These are phyloP conservation scores for Orobanche coerulescens DNA, from an alignment of 257 asterid species.

Conservation along the genomic window DNA sequence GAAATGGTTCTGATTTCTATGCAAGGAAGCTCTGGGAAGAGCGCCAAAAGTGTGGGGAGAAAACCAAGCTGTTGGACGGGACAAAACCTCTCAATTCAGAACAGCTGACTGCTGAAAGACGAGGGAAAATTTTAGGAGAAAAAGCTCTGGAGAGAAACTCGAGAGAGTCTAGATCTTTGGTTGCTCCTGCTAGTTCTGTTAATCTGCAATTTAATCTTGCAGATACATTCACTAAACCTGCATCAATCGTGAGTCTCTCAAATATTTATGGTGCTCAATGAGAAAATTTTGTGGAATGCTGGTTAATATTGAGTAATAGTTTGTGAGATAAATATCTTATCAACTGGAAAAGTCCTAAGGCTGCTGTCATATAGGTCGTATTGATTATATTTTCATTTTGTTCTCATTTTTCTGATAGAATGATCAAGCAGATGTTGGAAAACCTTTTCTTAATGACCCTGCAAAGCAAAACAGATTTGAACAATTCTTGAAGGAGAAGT, in stretches of 20 bases:
- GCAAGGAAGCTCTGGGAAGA: slow-evolving; percentile 90
- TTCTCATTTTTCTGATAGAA: slow-evolving; percentile 33
- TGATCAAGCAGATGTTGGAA: slow-evolving; percentile 44
- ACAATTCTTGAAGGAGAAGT: slow-evolving; percentile 92
- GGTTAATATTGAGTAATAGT: neutral
- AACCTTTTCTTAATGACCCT: slow-evolving; percentile 70
- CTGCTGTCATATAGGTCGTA: neutral
- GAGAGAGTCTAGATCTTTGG: slow-evolving; percentile 41
- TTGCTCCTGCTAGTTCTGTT: slow-evolving; percentile 46
- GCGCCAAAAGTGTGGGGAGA: slow-evolving; percentile 59
- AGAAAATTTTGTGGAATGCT: neutral
- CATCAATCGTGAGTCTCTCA: slow-evolving; percentile 58
- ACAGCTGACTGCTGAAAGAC: slow-evolving; percentile 78
- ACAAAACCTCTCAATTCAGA: slow-evolving; percentile 39
- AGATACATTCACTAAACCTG: slow-evolving; percentile 75
- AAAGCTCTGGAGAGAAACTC: slow-evolving; percentile 65
- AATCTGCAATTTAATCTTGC: slow-evolving; percentile 65
- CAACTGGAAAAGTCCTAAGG: neutral
- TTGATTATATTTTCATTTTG: slow-evolving; percentile 12
- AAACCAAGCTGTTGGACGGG: slow-evolving; percentile 39
- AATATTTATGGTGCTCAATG: slow-evolving; percentile 7
- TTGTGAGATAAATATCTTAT: neutral
- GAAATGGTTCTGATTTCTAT: slow-evolving; percentile 73
- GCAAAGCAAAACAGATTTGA: slow-evolving; percentile 85
- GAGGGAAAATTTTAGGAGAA: slow-evolving; percentile 87